Conservation (phyloP, 2,329 filamentous ascomycete species). For the Colletotrichum karsti region DNA sequence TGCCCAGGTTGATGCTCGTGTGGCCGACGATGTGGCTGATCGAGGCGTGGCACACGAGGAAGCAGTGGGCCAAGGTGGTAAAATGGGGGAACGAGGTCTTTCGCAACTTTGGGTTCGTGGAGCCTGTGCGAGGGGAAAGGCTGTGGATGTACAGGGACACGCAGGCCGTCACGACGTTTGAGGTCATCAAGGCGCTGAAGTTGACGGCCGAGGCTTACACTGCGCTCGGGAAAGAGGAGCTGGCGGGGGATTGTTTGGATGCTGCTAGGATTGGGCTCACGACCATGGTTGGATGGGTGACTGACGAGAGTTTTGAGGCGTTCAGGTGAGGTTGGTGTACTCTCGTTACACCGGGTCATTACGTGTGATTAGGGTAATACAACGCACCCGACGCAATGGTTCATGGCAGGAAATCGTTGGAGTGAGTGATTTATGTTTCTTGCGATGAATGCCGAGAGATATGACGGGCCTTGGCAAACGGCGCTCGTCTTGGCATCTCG, state of each 20-base stretch:
- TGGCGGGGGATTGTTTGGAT: constrained; percentile 36
- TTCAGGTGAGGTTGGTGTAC: constrained; percentile 4
- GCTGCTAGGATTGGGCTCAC: constrained; percentile 40
- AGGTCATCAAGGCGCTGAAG: constrained; percentile 42
- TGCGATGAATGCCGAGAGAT: not conserved
- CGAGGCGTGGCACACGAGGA: constrained; percentile 39
- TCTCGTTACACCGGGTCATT: no score
- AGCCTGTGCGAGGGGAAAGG: constrained; percentile 33
- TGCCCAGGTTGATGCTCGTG: constrained; percentile 43
- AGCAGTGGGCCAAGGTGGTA: constrained; percentile 42
- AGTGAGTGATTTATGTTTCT: not conserved
- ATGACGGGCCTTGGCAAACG: constrained; percentile 5
- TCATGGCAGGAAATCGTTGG: no score
- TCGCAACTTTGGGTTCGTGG: constrained; percentile 42
- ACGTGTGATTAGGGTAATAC: no score
- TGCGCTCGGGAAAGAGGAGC: constrained; percentile 35
- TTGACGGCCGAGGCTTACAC: constrained; percentile 38
- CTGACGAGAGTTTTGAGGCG: constrained; percentile 31
- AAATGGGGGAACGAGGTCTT: constrained; percentile 39
- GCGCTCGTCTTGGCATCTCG: constrained; percentile 8
- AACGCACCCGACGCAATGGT: no score
- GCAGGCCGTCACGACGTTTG: constrained; percentile 41
- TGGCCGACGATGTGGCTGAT: constrained; percentile 46
- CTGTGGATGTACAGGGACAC: constrained; percentile 34
- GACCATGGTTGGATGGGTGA: constrained; percentile 42